Conservation (phyloP, 2,329 filamentous ascomycete species). For the Ascochyta lentis region DNA sequence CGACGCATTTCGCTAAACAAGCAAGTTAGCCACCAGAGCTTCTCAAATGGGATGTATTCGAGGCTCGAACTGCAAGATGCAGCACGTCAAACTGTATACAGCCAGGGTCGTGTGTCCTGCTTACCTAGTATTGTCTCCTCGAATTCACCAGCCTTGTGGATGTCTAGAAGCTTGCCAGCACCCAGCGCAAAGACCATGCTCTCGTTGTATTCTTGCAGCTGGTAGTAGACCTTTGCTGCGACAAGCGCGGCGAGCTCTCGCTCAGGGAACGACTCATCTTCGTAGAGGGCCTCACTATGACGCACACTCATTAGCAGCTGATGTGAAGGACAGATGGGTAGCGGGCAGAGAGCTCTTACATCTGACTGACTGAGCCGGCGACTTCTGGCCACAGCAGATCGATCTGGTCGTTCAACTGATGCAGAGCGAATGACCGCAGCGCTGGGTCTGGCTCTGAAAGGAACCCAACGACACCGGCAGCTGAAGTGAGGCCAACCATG, state of each 20-base stretch:
- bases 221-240: conserved; percentile 97
- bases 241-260: conserved; percentile 93
- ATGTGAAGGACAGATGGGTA: not conserved
- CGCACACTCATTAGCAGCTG: conserved; percentile 36
- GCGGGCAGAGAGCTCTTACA: conserved; percentile 66
- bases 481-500: conserved; percentile 95
- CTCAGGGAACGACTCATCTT: conserved; percentile 93
- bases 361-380: conserved; percentile 87
- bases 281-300: conserved; percentile 89
- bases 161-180: conserved; percentile 92
- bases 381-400: conserved; percentile 98
- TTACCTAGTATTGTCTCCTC: conserved; percentile 95
- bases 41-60: not conserved
- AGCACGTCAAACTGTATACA: not conserved
- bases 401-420: conserved; percentile 95
- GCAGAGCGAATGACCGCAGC: conserved; percentile 91
- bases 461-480: conserved; percentile 93
- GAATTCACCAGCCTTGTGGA: conserved; percentile 90
- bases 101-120: conserved; percentile 30
- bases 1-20: conserved; percentile 81
- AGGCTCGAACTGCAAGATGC: not conserved
- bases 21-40: conserved; percentile 20
- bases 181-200: conserved; percentile 98
- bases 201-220: conserved; percentile 98
- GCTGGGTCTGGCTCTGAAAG: conserved; percentile 93